Evolutionary conservation across 2,329 filamentous ascomycete species (phyloP).

Genomic region (Paracamarosporium sp.): DNA sequence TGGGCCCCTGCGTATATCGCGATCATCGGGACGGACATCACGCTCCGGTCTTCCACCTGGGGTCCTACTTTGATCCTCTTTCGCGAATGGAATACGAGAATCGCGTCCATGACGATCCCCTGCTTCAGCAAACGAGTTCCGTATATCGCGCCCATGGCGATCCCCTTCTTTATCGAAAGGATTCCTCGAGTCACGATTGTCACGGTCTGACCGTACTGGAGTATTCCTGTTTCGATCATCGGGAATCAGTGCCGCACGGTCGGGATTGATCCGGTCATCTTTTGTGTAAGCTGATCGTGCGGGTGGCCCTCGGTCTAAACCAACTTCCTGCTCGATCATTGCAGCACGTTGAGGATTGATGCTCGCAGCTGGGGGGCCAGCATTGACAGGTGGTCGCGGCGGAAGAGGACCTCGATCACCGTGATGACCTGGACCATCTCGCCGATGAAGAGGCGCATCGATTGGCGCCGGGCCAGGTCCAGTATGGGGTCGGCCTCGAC

Average conservation of each 20-base stretch:
- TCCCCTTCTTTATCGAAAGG: constrained; percentile 1
- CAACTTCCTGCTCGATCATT: constrained; percentile 23
- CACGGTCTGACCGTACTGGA: constrained; percentile 19
- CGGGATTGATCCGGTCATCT: constrained; percentile 44
- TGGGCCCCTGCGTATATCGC: constrained; percentile 25
- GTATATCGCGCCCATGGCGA: not conserved
- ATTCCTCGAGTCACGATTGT: constrained; percentile 2
- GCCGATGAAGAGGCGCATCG: constrained; percentile 28
- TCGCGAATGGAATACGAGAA: not conserved
- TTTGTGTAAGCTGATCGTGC: constrained; percentile 47
- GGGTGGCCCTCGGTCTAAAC: constrained; percentile 25
- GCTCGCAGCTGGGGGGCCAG: not conserved
- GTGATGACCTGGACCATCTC: constrained; percentile 30
- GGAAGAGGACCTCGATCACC: constrained; percentile 27
- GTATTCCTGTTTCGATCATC: constrained; percentile 27
- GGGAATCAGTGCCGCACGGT: constrained; percentile 46
- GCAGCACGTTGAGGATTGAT: constrained; percentile 5
- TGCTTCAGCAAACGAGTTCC: not conserved
- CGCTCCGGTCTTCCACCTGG: constrained; percentile 22
- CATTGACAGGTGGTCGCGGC: not conserved
- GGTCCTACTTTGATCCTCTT: constrained; percentile 1
- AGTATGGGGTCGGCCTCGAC: constrained; percentile 28
- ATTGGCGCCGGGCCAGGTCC: constrained; percentile 30
- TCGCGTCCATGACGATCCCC: constrained; percentile 3
- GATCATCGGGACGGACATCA: constrained; percentile 34